Base-by-base conservation (phyloP, 352 stramenopile genomes). In the Phytophthora cajani region DNA sequence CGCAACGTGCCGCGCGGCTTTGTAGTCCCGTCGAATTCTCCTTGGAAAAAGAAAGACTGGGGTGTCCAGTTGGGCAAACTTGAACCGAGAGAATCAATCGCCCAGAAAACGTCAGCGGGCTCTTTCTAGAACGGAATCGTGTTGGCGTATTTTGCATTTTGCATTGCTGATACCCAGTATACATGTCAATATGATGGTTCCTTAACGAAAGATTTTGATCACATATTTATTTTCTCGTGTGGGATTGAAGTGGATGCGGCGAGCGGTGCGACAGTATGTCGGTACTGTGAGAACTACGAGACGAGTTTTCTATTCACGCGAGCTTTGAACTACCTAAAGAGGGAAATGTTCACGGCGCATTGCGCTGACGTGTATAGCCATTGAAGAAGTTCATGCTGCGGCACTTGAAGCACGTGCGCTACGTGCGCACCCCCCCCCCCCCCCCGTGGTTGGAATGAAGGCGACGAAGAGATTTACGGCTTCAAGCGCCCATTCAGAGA, bases 381-480 rank as follows among this genome's bases (percentile, higher is more conserved):
- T 42, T 62, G 51, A 68, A 67, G 27, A 67, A 61, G 36, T 64
- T 64, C 27, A 64, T 64, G 58, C 25, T 55, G 42, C 42, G 30
- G 16, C 44, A 56, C 44, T 23, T 50, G 58, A 55, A 63, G 10
- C 57, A 63, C 27, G 58, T 64, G 16, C 42, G 40, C 14, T 62
- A 53, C 42, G 56, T 62, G 10, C 56, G 25, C 14, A 40, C 42
- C 14, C 16, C 57, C 56, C n/a, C 36, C 14, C 56, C 42, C 14
- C 16, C 57, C 56, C n/a, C 36, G 21, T 30, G 40, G 40, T 42
- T 62, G 56, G 56, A 53, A 53, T 51, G 36, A 44, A 44, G 16
- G 16, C 17, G 19, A 21, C 14, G 7, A 38, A 5, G 8, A n/a
- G n/a, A 4, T 23, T 23, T 49, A 36, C 23, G 19, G 33, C n/a